Base-by-base conservation (phyloP, 148 eudicot genomes). In the Amaranthus palmeri region DNA sequence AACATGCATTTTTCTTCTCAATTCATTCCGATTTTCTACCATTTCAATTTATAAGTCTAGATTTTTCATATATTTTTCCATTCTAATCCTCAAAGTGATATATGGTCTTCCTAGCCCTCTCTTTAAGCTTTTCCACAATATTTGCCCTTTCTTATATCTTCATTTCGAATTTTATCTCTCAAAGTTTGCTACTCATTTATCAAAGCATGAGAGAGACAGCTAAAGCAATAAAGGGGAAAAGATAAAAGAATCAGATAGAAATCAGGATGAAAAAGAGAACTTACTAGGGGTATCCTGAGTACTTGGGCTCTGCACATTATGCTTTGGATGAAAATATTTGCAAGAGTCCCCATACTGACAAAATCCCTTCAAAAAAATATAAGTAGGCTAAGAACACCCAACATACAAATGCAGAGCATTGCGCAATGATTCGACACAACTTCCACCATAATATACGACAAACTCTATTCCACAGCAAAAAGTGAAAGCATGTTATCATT, bases 281-380 rank as follows among this genome's bases (percentile, higher is more conserved):
- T 57, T 77, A 87, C 92, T 81, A 76, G 87, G 77, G 40, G 72
- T 17, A 61, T 74, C 86, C 80, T 80, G 91, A 74, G 85, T 41
- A 74, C 55, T 76, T 66, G 72, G 43, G 69, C 74, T 76, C 73
- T 77, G 86, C 53, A 70, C 43, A 68, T 74, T 81, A 60, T 77
- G 89, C 81, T 69, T 86, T 61, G 96, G 93, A 78, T 93, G 98
- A 62, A 71, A 72, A 78, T 87, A 91, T 72, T 85, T 91, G 80
- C 98, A 93, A 42, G 91, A 84, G 75, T 89, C 93, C 18, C 98
- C 97, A 73, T 80, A 89, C 5, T 82, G 95, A 80, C 98, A 89
- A 68, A 84, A 80, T 43, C 98, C 98, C 98, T 93, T 64, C 41
- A 55, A 25, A 25, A 25, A 64, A 50, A 75, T 67, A 48, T 43